Conservation (phyloP, 257 asterid genomes). For the Catharanthus roseus region DNA sequence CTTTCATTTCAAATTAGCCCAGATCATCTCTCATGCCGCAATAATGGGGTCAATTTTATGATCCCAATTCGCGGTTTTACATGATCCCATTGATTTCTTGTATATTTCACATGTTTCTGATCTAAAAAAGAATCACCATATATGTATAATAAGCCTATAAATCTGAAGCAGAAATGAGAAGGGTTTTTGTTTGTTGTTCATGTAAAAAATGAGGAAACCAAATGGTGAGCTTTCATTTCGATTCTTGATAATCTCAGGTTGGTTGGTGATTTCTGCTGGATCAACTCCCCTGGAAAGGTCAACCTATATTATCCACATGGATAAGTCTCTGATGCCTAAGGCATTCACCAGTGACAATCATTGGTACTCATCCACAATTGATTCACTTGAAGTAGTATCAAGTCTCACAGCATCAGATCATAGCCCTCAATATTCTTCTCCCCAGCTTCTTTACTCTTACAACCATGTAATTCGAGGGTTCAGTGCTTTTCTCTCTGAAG, state of each 20-base stretch:
- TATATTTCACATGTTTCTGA: neutral
- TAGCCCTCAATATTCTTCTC: too few species aligned
- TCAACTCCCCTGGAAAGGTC: too few species aligned
- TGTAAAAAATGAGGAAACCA: neutral
- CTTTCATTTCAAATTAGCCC: neutral
- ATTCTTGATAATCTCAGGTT: neutral
- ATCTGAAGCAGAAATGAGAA: too few species aligned
- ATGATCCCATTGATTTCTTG: neutral
- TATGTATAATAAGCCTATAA: too few species aligned
- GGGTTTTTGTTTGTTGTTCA: too few species aligned
- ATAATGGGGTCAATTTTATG: neutral
- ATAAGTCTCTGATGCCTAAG: constrained; percentile 21
- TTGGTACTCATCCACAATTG: constrained; percentile 21
- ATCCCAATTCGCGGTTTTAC: neutral
- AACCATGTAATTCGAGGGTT: constrained; percentile 42
- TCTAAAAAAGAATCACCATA: too few species aligned
- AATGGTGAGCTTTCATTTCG: neutral
- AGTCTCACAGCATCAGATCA: neutral
- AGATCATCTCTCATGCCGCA: too few species aligned
- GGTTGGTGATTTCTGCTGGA: too few species aligned
- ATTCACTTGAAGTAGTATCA: neutral
- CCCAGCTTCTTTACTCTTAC: constrained; percentile 28
- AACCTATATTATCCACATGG: too few species aligned
- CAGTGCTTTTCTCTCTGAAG: constrained; percentile 29
- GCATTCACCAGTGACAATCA: constrained; percentile 16